Percentiles rank a stretch among this genome's conserved stretches.
Evolutionary conservation across 176 grass and related monocot genomes (phyloP).

Genomic region (Oryza glumipatula): DNA sequence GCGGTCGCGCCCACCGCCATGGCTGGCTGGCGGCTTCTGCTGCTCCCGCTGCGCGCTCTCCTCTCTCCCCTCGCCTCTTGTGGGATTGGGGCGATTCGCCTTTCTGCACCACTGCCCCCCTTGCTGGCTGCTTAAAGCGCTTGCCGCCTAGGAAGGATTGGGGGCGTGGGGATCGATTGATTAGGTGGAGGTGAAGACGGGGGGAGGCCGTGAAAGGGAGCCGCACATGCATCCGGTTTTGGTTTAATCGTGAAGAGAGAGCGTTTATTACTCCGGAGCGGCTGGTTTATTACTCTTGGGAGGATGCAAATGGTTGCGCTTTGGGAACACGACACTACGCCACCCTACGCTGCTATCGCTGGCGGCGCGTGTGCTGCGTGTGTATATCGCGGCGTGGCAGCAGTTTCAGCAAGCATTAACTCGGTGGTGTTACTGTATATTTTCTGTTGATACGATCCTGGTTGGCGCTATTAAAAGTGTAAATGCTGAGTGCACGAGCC

Average conservation of each 20-base stretch:
- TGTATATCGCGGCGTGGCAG: too few relatives aligned
- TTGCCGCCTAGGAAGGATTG: slow-evolving; percentile 14
- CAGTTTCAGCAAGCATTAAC: slow-evolving; percentile 9
- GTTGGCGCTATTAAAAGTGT: neutral
- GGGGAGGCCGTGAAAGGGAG: slow-evolving; percentile 40
- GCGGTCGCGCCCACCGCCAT: slow-evolving; percentile 53
- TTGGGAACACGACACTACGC: neutral
- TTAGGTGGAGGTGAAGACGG: slow-evolving; percentile 38
- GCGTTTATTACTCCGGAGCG: neutral
- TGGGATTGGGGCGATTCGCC: neutral
- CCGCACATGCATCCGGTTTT: slow-evolving; percentile 5
- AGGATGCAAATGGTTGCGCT: slow-evolving; percentile 1
- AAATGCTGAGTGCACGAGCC: too few relatives aligned
- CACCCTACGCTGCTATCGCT: neutral
- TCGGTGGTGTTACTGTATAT: neutral
- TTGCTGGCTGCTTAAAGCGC: slow-evolving; percentile 28
- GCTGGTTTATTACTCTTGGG: slow-evolving; percentile 18
- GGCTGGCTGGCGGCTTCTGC: slow-evolving; percentile 17
- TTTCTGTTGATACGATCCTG: neutral
- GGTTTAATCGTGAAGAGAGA: neutral
- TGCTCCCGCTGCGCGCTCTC: neutral
- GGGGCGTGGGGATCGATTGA: neutral
- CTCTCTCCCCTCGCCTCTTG: neutral
- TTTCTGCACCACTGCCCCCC: neutral
- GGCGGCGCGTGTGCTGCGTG: slow-evolving; percentile 17